A percentile compares a stretch with the other conserved stretches of the same genome.
Conservation (phyloP, 2,329 filamentous ascomycete species). For the Trichophyton schoenleinii region DNA sequence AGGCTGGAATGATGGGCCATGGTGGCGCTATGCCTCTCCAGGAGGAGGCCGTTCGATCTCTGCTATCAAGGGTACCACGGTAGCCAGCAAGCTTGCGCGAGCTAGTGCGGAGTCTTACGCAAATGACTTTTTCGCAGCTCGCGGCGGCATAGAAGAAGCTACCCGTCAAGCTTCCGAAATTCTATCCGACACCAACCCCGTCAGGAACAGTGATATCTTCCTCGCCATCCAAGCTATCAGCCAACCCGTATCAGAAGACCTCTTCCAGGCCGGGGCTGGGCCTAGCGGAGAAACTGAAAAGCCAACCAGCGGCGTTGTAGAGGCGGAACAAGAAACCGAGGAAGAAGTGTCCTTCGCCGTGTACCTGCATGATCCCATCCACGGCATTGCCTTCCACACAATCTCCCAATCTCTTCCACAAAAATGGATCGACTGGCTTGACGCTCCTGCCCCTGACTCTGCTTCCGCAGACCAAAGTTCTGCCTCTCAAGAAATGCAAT, state of each 20-base stretch:
- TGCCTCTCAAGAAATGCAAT: constrained; percentile 19
- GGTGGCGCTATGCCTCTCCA: constrained; percentile 61
- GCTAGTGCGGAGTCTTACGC: constrained; percentile 83
- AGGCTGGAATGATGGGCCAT: constrained; percentile 83
- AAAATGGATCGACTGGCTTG: constrained; percentile 84
- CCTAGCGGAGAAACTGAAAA: constrained; percentile 25
- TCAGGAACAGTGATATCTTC: constrained; percentile 88
- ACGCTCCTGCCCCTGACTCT: constrained; percentile 45
- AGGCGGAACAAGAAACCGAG: constrained; percentile 25
- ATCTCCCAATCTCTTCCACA: constrained; percentile 72
- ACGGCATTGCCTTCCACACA: constrained; percentile 74
- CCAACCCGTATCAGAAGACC: constrained; percentile 48
- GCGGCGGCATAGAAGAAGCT: constrained; percentile 68
- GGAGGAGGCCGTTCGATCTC: constrained; percentile 61
- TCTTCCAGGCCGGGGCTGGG: constrained; percentile 49
- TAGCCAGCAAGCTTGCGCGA: constrained; percentile 82
- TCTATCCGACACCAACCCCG: constrained; percentile 72
- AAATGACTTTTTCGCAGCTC: constrained; percentile 64
- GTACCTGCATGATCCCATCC: constrained; percentile 73
- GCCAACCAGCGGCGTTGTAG: constrained; percentile 23
- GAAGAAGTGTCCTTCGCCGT: constrained; percentile 65
- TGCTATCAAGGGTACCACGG: constrained; percentile 63
- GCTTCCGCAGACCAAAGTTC: constrained; percentile 21
- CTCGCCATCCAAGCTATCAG: constrained; percentile 81
- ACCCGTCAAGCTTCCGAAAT: constrained; percentile 67